These are phyloP conservation scores for Verbascum thapsus DNA, from an alignment of 257 asterid species.

Conservation along the genomic window DNA sequence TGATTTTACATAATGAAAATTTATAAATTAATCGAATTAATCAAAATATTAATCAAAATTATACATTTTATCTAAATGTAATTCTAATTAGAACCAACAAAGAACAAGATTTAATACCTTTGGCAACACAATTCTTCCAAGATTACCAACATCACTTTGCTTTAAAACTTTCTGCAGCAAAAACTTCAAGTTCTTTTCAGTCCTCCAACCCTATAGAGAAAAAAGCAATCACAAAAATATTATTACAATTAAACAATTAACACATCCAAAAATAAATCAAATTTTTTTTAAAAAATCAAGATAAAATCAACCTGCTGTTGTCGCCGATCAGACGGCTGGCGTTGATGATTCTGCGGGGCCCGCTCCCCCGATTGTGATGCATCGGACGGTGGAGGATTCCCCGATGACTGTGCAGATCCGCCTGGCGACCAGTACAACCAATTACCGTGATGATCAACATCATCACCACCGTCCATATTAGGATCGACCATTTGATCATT, in stretches of 20 bases:
- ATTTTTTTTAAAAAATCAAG: neutral
- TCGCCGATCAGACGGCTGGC: constrained; percentile 42
- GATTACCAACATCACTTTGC: constrained; percentile 96
- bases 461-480: no score
- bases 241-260: neutral
- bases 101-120: no score
- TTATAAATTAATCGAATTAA: neutral
- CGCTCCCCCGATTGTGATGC: no score
- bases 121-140: constrained; percentile 95
- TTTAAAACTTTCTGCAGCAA: constrained; percentile 95
- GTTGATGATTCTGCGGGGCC: constrained; percentile 39
- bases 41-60: neutral
- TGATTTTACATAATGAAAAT: constrained; percentile 28
- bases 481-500: constrained; percentile 37
- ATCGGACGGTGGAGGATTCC: no score
- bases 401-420: no score
- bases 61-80: no score
- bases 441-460: no score
- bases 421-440: no score
- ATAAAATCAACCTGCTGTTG: constrained; percentile 45
- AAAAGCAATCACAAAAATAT: neutral
- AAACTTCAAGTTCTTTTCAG: constrained; percentile 81
- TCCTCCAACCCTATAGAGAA: constrained; percentile 47
- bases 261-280: neutral
- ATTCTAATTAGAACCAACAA: neutral